Evolutionary conservation across 352 stramenopile genomes (phyloP).

Genomic region (Globisporangium cederbergense): DNA sequence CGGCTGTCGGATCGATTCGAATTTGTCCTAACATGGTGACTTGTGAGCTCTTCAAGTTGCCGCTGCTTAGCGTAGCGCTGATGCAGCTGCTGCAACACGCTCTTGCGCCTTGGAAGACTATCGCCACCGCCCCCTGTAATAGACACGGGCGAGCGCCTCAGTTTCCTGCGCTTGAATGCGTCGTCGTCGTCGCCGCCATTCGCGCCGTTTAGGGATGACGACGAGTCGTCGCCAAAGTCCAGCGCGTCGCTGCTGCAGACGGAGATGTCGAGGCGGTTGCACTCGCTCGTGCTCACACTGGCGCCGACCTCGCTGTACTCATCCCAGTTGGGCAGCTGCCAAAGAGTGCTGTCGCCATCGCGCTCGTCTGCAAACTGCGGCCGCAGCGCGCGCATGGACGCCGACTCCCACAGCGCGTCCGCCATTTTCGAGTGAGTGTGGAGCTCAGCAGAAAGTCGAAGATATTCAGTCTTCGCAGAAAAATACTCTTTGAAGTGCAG

Average conservation of each 20-base stretch:
- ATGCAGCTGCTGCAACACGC: slow-evolving; percentile 14
- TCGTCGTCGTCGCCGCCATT: background rate
- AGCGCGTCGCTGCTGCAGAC: slow-evolving; percentile 5
- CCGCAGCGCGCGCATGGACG: slow-evolving; percentile 14
- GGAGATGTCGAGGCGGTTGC: slow-evolving; percentile 8
- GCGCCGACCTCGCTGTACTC: slow-evolving; percentile 38
- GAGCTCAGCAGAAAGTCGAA: background rate
- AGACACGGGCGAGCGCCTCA: slow-evolving; percentile 13
- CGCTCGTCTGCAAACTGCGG: slow-evolving; percentile 2
- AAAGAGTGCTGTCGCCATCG: slow-evolving; percentile 11
- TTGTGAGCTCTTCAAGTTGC: background rate
- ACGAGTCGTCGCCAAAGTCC: slow-evolving; percentile 7
- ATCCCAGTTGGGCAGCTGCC: slow-evolving; percentile 56
- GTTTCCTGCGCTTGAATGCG: background rate
- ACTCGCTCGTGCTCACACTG: slow-evolving; percentile 14
- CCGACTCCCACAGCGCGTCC: slow-evolving; percentile 6
- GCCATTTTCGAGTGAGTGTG: slow-evolving; percentile 1
- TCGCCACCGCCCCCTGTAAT: background rate
- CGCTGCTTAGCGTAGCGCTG: slow-evolving; percentile 15
- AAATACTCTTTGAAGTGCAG: too few relatives aligned
- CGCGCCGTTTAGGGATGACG: background rate
- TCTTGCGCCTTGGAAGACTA: slow-evolving; percentile 6
- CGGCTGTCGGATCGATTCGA: too few relatives aligned
- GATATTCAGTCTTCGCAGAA: too few relatives aligned
- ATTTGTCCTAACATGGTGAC: background rate